Conservation (phyloP, 768 basidiomycete species). For the Mycena vulgaris region DNA sequence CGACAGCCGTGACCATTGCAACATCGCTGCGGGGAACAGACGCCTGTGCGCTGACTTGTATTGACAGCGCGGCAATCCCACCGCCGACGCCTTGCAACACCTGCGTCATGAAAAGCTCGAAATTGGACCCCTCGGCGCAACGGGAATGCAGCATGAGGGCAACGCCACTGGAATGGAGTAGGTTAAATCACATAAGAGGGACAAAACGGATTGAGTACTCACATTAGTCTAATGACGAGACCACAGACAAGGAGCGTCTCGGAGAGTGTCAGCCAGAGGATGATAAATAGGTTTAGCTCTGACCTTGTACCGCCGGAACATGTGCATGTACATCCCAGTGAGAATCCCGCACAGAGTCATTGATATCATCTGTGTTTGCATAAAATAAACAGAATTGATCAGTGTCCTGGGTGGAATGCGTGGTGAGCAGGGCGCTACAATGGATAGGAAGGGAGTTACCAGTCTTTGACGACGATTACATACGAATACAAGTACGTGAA, state of each 20-base stretch:
- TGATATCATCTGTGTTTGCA: slow-evolving; percentile 70
- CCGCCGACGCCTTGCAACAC: slow-evolving; percentile 84
- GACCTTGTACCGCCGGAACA: slow-evolving; percentile 70
- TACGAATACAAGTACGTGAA: slow-evolving; percentile 84
- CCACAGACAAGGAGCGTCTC: slow-evolving; percentile 69
- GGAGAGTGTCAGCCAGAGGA: background rate
- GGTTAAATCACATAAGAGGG: background rate
- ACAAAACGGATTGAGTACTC: slow-evolving; percentile 31
- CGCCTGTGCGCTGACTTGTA: slow-evolving; percentile 76
- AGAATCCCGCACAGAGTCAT: slow-evolving; percentile 76
- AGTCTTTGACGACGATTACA: slow-evolving; percentile 66
- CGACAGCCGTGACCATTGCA: slow-evolving; percentile 76
- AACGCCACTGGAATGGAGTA: slow-evolving; percentile 60
- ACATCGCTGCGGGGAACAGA: slow-evolving; percentile 76
- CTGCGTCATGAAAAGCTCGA: slow-evolving; percentile 76
- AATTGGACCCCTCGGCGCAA: slow-evolving; percentile 69
- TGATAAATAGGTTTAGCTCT: background rate
- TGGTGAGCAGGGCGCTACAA: background rate
- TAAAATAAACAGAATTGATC: slow-evolving; percentile 74
- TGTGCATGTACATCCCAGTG: slow-evolving; percentile 71
- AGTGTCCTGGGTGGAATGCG: slow-evolving; percentile 62
- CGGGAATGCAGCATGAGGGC: slow-evolving; percentile 81
- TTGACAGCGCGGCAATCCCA: slow-evolving; percentile 72
- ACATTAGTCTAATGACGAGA: slow-evolving; percentile 70
- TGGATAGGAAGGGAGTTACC: slow-evolving; percentile 46